Conservation (phyloP, 2,329 filamentous ascomycete genomes). For the Ophiostoma ips region DNA sequence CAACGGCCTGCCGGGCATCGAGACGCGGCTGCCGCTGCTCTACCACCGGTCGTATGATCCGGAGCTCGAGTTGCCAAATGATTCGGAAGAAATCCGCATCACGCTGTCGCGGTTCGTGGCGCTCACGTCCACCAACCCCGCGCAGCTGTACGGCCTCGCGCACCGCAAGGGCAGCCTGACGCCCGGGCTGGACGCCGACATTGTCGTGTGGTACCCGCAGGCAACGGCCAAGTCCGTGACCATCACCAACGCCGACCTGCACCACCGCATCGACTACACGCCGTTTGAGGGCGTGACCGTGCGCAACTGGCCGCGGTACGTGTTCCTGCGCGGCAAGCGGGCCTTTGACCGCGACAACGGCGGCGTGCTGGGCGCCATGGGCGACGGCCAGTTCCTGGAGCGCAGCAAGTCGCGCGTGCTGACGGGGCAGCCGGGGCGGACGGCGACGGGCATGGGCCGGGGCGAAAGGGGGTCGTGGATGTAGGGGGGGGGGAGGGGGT, state of each 20-base stretch:
- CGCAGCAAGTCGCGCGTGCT: constrained; percentile 17
- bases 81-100: constrained; percentile 13
- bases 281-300: constrained; percentile 44
- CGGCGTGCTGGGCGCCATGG: constrained; percentile 33
- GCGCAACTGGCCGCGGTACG: constrained; percentile 47
- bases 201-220: constrained; percentile 42
- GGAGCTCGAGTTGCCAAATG: constrained; percentile 12
- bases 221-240: constrained; percentile 18
- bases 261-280: constrained; percentile 50
- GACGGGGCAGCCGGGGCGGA: constrained; percentile 13
- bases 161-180: constrained; percentile 35
- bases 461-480: constrained; percentile 11
- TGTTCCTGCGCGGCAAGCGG: constrained; percentile 41
- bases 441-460: constrained; percentile 9
- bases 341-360: constrained; percentile 41
- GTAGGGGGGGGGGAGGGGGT: too few species aligned
- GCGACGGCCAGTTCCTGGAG: constrained; percentile 34
- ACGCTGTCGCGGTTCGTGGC: constrained; percentile 30
- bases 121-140: constrained; percentile 38
- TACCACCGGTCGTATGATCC: constrained; percentile 16
- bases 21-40: constrained; percentile 39
- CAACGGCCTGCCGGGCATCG: constrained; percentile 43
- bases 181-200: constrained; percentile 40
- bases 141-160: constrained; percentile 43
- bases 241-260: constrained; percentile 38